phyloP scores from a whole-genome alignment of 164 flowering plant genomes.

The Tinospora cordifolia region DNA sequence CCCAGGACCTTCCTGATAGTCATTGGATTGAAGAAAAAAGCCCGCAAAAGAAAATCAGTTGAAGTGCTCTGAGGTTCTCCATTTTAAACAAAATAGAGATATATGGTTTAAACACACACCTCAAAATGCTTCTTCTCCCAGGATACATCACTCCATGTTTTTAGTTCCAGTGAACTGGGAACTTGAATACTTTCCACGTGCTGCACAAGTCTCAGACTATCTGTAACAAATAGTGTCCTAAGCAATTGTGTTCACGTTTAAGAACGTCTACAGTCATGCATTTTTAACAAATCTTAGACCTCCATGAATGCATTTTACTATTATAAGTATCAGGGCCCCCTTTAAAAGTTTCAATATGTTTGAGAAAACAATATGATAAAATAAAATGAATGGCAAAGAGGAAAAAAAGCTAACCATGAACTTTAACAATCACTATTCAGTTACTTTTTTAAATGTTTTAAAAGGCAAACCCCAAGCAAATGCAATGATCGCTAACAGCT shows the following conservation, averaged over 20 bases:
- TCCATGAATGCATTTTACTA: neutral
- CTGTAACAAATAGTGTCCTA: slow-evolving; percentile 29
- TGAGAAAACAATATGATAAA: neutral
- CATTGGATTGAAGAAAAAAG: neutral
- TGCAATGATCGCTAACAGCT: no score
- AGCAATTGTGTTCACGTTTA: neutral
- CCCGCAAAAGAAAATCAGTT: neutral
- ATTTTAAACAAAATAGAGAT: neutral
- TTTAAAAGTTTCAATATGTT: neutral
- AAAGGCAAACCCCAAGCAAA: neutral
- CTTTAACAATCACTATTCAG: neutral
- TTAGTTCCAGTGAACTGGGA: slow-evolving; percentile 52
- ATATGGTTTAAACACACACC: slow-evolving; percentile 29
- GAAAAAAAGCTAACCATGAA: neutral
- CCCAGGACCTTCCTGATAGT: slow-evolving; percentile 50
- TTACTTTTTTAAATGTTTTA: neutral
- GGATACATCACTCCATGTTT: slow-evolving; percentile 46
- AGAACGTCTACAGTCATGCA: neutral
- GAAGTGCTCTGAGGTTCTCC: neutral
- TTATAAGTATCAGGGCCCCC: neutral
- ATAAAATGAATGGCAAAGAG: neutral
- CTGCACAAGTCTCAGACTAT: slow-evolving; percentile 74
- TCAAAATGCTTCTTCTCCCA: slow-evolving; percentile 66
- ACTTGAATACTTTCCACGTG: slow-evolving; percentile 63
- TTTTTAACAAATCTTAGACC: neutral